phyloP scores from a whole-genome alignment of 2,329 filamentous ascomycete species.

The Rutstroemia sp. region DNA sequence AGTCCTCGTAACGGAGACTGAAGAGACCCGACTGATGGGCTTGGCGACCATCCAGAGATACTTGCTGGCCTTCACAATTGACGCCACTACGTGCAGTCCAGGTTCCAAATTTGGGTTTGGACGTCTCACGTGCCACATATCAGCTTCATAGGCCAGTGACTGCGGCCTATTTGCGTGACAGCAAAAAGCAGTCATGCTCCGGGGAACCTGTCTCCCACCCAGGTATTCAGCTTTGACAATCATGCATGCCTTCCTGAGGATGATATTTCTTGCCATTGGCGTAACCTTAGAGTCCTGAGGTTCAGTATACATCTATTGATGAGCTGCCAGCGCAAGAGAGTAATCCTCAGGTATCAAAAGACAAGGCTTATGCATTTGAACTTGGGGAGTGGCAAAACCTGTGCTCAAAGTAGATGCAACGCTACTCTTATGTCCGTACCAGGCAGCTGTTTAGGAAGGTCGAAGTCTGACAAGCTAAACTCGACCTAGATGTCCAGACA shows the following conservation, averaged over 20 bases:
- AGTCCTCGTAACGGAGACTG: too few species aligned
- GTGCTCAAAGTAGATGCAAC: too few species aligned
- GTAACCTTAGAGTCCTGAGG: neutral
- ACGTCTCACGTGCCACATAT: neutral
- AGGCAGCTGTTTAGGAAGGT: too few species aligned
- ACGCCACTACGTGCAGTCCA: neutral
- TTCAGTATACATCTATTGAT: neutral
- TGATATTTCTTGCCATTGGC: neutral
- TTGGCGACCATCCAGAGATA: too few species aligned
- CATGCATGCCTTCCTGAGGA: neutral
- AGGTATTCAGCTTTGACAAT: neutral
- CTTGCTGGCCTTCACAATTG: neutral
- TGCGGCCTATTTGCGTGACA: neutral
- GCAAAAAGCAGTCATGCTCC: neutral
- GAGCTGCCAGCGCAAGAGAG: neutral
- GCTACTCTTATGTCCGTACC: too few species aligned
- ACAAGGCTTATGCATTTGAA: too few species aligned
- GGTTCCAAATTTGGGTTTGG: neutral
- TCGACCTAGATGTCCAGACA: too few species aligned
- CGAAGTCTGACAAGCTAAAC: too few species aligned
- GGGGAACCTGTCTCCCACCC: too few species aligned
- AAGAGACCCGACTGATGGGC: neutral
- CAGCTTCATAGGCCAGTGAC: neutral
- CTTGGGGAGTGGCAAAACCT: too few species aligned
- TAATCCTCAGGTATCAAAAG: too few species aligned